phyloP scores from a whole-genome alignment of 257 asterid species.

The Nicotiana tabacum region DNA sequence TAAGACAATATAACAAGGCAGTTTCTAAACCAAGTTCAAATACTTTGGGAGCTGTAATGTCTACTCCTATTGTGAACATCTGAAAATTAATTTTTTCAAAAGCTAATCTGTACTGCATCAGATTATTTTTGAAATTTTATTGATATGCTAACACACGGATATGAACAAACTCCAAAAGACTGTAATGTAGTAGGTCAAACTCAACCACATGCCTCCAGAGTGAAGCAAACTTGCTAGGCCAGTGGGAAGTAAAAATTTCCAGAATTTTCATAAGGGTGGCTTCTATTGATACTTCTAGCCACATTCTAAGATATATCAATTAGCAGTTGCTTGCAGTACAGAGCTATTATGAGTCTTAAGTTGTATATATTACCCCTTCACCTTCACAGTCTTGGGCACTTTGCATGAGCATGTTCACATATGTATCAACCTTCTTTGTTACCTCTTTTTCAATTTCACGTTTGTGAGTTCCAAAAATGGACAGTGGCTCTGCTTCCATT shows the following conservation, averaged over 20 bases:
- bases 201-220: not conserved
- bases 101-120: not conserved
- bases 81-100: not conserved
- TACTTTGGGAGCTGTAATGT: not conserved
- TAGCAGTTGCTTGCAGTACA: not conserved
- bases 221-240: not conserved
- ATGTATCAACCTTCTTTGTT: slow-evolving; percentile 45
- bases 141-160: not conserved
- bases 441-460: slow-evolving; percentile 63
- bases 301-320: not conserved
- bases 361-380: slow-evolving; percentile 45
- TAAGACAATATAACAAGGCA: not conserved
- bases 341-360: not conserved
- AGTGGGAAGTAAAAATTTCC: not conserved
- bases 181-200: not conserved
- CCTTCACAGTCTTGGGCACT: slow-evolving; percentile 55
- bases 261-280: not conserved
- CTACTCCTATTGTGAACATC: not conserved
- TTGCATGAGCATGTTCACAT: slow-evolving; percentile 37
- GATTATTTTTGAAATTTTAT: not conserved
- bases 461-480: slow-evolving; percentile 48
- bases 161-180: not conserved
- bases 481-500: slow-evolving; percentile 41
- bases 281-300: not conserved
- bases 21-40: not conserved